phyloP scores from a whole-genome alignment of 192 early-diverging fungal genomes.

The Umbelopsis vinacea region DNA sequence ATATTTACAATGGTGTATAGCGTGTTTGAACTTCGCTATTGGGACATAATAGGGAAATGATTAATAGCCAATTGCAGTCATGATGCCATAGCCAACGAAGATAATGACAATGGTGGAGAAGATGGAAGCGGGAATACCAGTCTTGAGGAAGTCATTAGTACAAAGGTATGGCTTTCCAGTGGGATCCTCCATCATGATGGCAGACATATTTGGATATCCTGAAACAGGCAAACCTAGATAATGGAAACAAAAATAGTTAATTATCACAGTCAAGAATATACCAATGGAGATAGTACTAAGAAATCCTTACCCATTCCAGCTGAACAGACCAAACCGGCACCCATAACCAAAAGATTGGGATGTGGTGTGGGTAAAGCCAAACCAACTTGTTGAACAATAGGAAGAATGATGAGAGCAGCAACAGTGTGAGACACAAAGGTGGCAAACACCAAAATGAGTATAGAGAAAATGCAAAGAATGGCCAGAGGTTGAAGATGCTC shows the following conservation, averaged over 20 bases:
- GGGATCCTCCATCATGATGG: slow-evolving; percentile 67
- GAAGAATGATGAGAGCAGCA: slow-evolving; percentile 77
- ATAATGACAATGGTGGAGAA: slow-evolving; percentile 59
- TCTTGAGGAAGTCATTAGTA: slow-evolving; percentile 68
- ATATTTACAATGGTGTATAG: background rate
- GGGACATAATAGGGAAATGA: no score
- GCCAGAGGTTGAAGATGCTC: slow-evolving; percentile 51
- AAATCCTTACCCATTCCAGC: slow-evolving; percentile 31
- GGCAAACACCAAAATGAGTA: slow-evolving; percentile 67
- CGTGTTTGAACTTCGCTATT: no score
- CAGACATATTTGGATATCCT: slow-evolving; percentile 81
- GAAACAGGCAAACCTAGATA: slow-evolving; percentile 74
- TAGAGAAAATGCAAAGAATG: slow-evolving; percentile 62
- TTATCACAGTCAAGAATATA: slow-evolving; percentile 24
- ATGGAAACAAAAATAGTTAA: slow-evolving; percentile 53
- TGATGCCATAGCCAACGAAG: slow-evolving; percentile 65
- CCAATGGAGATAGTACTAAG: background rate
- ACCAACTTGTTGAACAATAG: slow-evolving; percentile 74
- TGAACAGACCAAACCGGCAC: slow-evolving; percentile 55
- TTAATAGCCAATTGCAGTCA: slow-evolving; percentile 48
- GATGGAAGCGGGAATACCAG: slow-evolving; percentile 61
- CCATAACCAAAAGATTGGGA: slow-evolving; percentile 74
- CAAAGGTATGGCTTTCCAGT: slow-evolving; percentile 67
- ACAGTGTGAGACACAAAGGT: slow-evolving; percentile 83
- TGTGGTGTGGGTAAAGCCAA: slow-evolving; percentile 65